Percentiles rank a stretch among this genome's conserved stretches.
Conservation (phyloP, 345 rosid genomes). For the Corchorus olitorius region DNA sequence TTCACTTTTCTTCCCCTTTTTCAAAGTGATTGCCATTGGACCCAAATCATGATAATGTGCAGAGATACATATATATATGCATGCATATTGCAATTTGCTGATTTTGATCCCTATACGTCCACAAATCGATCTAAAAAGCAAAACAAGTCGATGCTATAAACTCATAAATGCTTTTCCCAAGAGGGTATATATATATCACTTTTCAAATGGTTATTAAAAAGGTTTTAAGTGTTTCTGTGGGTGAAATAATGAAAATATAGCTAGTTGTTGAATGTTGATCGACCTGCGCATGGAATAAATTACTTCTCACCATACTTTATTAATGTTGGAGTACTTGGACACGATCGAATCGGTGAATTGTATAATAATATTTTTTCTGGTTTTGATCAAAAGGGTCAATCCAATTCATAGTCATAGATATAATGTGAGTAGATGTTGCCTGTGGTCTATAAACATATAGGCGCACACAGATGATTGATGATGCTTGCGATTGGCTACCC, state of each 20-base stretch:
- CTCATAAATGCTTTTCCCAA: background rate
- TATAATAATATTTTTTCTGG: background rate
- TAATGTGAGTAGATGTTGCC: constrained; percentile 1
- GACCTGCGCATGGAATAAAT: background rate
- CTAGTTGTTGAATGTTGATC: background rate
- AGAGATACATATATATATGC: too few species aligned
- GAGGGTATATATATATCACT: background rate
- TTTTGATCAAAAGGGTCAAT: background rate
- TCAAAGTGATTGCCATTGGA: constrained; percentile 14
- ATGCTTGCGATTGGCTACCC: background rate
- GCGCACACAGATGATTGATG: background rate
- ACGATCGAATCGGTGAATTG: background rate
- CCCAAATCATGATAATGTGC: background rate
- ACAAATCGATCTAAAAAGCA: too few species aligned
- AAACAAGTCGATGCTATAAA: background rate
- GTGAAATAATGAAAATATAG: background rate
- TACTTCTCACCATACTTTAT: background rate
- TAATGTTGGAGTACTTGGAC: background rate
- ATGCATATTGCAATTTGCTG: too few species aligned
- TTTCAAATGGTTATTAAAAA: background rate
- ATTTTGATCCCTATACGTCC: too few species aligned
- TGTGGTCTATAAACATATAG: background rate
- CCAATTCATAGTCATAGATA: background rate
- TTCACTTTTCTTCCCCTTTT: background rate
- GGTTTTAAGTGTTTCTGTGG: background rate